phyloP scores from a whole-genome alignment of 2,329 filamentous ascomycete species.

The Fusarium sp. region DNA sequence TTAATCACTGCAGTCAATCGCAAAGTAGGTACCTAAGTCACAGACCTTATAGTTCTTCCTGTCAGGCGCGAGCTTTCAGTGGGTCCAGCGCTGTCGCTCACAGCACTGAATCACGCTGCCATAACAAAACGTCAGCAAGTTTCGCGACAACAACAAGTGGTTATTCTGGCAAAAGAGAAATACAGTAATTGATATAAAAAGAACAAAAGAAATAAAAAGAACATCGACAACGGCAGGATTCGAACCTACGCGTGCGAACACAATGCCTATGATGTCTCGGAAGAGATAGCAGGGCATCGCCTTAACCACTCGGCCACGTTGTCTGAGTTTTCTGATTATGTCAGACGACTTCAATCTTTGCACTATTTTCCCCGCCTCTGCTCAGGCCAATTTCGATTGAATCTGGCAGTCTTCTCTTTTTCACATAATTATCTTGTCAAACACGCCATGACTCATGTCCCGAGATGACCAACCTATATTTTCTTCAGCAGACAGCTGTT shows the following conservation, averaged over 20 bases:
- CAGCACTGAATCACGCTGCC: neutral
- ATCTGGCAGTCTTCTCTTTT: neutral
- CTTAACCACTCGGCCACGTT: constrained; percentile 31
- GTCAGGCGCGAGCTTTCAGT: neutral
- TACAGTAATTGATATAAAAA: no score
- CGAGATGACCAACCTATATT: no score
- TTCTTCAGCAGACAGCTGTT: no score
- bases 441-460: no score
- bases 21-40: no score
- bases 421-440: no score
- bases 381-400: rapidly evolving
- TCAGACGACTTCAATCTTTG: rapidly evolving
- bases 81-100: neutral
- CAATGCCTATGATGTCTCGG: constrained; percentile 27
- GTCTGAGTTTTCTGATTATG: neutral
- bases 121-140: rapidly evolving
- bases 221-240: constrained; percentile 26
- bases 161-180: neutral
- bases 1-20: no score
- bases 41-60: no score
- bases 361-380: rapidly evolving
- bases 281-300: constrained; percentile 28
- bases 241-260: constrained; percentile 31
- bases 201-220: neutral
- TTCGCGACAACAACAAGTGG: neutral